Conservation (phyloP, 2,329 filamentous ascomycete genomes). For the Trichoderma lentiforme region DNA sequence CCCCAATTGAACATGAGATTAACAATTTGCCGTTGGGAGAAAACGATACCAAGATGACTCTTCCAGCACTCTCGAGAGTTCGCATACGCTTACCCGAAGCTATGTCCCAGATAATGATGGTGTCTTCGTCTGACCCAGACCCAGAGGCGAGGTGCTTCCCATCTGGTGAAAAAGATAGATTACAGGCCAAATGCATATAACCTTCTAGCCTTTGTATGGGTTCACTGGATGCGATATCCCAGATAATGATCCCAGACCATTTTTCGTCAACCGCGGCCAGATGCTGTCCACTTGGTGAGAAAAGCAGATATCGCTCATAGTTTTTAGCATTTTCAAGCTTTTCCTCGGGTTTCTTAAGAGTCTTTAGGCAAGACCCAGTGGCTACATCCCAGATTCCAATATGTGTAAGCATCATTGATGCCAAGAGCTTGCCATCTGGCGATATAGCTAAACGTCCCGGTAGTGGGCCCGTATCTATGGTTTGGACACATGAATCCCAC, state of each 20-base stretch:
- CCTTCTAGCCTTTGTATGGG: background rate
- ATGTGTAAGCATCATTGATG: fast-evolving
- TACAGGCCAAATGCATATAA: background rate
- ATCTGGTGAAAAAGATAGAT: background rate
- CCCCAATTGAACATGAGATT: background rate
- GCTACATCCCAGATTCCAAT: background rate
- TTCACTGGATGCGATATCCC: background rate
- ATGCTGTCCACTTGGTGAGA: background rate
- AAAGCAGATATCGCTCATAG: background rate
- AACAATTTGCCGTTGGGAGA: background rate
- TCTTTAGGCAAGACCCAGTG: background rate
- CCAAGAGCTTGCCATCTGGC: background rate
- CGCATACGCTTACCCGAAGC: background rate
- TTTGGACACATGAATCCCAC: background rate
- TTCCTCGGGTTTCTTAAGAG: fast-evolving
- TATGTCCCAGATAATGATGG: background rate
- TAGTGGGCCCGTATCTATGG: too few relatives aligned
- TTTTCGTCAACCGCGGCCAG: fast-evolving
- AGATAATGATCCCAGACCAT: background rate
- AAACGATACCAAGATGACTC: background rate
- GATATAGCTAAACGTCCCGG: background rate
- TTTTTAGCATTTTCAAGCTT: too few relatives aligned
- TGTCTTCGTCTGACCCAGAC: background rate
- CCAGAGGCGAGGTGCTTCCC: background rate
- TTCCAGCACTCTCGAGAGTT: background rate